Evolutionary conservation across 2,329 filamentous ascomycete species (phyloP).

Genomic region (Pyrenochaeta sp.): DNA sequence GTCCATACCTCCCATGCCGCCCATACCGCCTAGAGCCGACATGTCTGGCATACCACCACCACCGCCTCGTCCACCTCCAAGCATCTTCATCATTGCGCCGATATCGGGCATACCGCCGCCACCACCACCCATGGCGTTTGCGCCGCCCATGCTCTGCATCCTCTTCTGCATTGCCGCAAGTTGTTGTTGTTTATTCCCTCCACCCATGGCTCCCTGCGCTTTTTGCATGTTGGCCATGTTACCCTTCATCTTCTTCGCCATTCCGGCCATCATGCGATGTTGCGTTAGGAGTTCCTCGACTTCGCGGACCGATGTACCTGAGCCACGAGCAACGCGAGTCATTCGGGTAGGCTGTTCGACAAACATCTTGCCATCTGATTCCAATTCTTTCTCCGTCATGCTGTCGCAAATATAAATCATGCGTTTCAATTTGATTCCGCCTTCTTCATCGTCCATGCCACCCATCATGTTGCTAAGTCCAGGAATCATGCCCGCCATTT

Average conservation of each 20-base stretch:
- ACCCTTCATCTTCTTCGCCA: constrained; percentile 99
- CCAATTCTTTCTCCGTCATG: constrained; percentile 96
- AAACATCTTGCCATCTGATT: constrained; percentile 93
- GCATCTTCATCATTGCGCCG: constrained; percentile 89
- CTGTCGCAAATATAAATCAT: constrained; percentile 99
- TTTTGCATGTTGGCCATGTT: constrained; percentile 98
- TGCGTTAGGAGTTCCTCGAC: constrained; percentile 98
- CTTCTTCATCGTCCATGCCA: constrained; percentile 96
- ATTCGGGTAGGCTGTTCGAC: constrained; percentile 91
- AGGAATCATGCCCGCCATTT: constrained; percentile 99
- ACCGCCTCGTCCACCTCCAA: constrained; percentile 71
- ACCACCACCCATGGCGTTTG: constrained; percentile 66
- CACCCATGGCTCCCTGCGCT: constrained; percentile 88
- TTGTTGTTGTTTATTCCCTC: constrained; percentile 90
- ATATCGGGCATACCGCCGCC: constrained; percentile 74
- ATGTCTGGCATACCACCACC: constrained; percentile 71
- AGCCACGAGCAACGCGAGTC: constrained; percentile 88
- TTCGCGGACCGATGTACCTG: constrained; percentile 88
- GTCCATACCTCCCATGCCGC: constrained; percentile 60
- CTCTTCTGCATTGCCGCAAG: constrained; percentile 97
- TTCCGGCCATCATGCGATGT: constrained; percentile 97
- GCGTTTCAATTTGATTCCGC: constrained; percentile 88
- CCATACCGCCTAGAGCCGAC: constrained; percentile 66
- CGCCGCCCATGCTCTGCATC: constrained; percentile 89
- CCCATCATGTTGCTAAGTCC: constrained; percentile 93